phyloP scores from a whole-genome alignment of 2,329 filamentous ascomycete genomes.

The Cladosporium sp. region DNA sequence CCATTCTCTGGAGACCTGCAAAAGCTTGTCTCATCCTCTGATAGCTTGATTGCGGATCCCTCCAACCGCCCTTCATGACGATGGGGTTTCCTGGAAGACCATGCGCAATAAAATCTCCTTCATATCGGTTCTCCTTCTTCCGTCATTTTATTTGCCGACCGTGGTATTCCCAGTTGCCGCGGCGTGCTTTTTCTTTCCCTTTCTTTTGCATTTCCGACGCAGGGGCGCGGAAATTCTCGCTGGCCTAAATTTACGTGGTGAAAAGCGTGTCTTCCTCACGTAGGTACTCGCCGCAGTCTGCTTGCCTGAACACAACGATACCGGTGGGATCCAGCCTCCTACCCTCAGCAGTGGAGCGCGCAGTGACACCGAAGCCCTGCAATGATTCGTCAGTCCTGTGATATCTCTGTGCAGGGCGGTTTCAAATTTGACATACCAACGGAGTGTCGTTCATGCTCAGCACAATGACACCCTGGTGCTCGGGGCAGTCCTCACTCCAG shows the following conservation, averaged over 20 bases:
- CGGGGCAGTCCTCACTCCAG: constrained; percentile 86
- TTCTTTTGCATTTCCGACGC: no score
- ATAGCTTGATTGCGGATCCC: no score
- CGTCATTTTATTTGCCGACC: background rate
- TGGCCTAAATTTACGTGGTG: constrained; percentile 37
- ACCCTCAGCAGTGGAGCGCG: constrained; percentile 77
- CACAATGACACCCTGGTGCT: constrained; percentile 87
- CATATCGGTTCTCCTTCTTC: background rate
- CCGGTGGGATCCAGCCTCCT: constrained; percentile 83
- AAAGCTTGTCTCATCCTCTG: no score
- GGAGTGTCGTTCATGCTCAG: constrained; percentile 89
- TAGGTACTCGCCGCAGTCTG: constrained; percentile 90
- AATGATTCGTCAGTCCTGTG: background rate
- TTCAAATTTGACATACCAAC: constrained; percentile 39
- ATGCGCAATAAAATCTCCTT: no score
- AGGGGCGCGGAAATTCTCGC: background rate
- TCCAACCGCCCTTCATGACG: no score
- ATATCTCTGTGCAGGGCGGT: background rate
- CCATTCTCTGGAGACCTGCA: no score
- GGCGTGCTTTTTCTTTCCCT: no score
- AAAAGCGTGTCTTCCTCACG: constrained; percentile 69
- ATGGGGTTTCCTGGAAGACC: no score
- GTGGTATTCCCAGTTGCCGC: no score
- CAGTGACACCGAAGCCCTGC: constrained; percentile 88
- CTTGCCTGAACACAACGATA: constrained; percentile 83